Evolutionary conservation across 768 basidiomycete genomes (phyloP).

Genomic region (Lentinula sp.): DNA sequence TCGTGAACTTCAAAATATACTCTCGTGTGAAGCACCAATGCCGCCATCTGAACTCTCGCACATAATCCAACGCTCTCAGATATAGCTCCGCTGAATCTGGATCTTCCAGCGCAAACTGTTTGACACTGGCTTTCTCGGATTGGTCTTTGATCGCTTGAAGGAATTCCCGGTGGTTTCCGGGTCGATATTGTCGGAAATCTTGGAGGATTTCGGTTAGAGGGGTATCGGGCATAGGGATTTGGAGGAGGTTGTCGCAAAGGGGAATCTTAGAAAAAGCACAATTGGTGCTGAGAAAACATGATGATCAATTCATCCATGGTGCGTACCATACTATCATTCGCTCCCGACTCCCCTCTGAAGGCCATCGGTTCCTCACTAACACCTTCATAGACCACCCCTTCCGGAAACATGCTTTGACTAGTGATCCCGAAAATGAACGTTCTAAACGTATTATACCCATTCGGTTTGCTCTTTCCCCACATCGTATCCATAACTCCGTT

Average conservation of each 20-base stretch:
- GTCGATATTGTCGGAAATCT: conserved; percentile 24
- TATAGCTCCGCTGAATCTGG: conserved; percentile 14
- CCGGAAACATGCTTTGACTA: conserved; percentile 23
- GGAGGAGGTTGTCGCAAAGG: conserved; percentile 24
- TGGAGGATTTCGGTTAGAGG: conserved; percentile 22
- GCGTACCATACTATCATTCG: conserved; percentile 16
- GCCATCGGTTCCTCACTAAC: conserved; percentile 22
- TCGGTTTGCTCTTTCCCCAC: conserved; percentile 22
- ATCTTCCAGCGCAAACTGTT: conserved; percentile 16
- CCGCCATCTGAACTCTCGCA: conserved; percentile 23
- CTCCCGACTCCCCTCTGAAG: conserved; percentile 26
- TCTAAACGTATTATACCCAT: conserved; percentile 24
- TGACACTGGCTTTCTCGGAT: conserved; percentile 10
- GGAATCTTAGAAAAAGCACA: conserved; percentile 17
- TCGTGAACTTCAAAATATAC: conserved; percentile 22
- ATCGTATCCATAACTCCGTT: conserved; percentile 18
- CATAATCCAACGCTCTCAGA: conserved; percentile 18
- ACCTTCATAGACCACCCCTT: conserved; percentile 25
- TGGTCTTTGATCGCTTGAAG: conserved; percentile 18
- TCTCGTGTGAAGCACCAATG: conserved; percentile 28
- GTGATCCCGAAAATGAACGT: conserved; percentile 28
- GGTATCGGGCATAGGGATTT: conserved; percentile 21
- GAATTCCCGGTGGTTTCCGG: conserved; percentile 21
- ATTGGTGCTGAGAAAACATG: background rate
- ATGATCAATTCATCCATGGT: background rate